These are phyloP conservation scores for Schizosaccharomyces osmophilus DNA, from an alignment of 805 yeast species.

Conservation along the genomic window DNA sequence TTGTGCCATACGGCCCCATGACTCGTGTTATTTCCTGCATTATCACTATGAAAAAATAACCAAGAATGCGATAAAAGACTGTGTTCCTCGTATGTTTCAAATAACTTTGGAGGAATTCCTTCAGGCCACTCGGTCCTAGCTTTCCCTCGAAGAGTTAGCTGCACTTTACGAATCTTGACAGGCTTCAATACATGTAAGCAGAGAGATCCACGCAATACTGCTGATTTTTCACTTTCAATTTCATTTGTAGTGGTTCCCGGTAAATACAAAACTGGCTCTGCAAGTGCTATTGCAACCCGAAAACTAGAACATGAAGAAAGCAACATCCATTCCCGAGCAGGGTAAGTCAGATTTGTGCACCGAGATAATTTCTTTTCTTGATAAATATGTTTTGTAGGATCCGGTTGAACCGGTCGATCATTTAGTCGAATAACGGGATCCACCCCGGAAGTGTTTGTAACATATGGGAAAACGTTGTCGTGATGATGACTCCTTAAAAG, in stretches of 20 bases:
- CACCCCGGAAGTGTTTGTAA: background rate
- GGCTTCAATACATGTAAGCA: slow-evolving; percentile 47
- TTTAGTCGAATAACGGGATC: background rate
- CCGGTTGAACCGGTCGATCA: background rate
- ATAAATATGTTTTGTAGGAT: background rate
- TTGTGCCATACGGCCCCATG: slow-evolving; percentile 19
- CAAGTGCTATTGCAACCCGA: slow-evolving; percentile 17
- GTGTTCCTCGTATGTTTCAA: slow-evolving; percentile 36
- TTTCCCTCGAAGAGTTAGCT: slow-evolving; percentile 37
- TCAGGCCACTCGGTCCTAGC: slow-evolving; percentile 91
- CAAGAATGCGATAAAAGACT: slow-evolving; percentile 59
- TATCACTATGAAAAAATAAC: slow-evolving; percentile 47
- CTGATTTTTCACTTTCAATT: slow-evolving; percentile 41
- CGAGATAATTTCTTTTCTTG: background rate
- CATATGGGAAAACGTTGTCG: background rate
- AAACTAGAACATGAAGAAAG: background rate
- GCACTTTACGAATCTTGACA: slow-evolving; percentile 38
- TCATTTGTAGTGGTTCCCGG: slow-evolving; percentile 60
- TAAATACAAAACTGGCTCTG: slow-evolving; percentile 56
- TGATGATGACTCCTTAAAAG: background rate
- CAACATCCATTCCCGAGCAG: background rate
- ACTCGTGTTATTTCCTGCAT: slow-evolving; percentile 15
- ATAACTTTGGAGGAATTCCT: slow-evolving; percentile 79
- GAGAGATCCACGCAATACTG: slow-evolving; percentile 59
- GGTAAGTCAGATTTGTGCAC: background rate